These are phyloP conservation scores for Lepiota subincarnata DNA, from an alignment of 768 basidiomycete genomes.

Conservation along the genomic window DNA sequence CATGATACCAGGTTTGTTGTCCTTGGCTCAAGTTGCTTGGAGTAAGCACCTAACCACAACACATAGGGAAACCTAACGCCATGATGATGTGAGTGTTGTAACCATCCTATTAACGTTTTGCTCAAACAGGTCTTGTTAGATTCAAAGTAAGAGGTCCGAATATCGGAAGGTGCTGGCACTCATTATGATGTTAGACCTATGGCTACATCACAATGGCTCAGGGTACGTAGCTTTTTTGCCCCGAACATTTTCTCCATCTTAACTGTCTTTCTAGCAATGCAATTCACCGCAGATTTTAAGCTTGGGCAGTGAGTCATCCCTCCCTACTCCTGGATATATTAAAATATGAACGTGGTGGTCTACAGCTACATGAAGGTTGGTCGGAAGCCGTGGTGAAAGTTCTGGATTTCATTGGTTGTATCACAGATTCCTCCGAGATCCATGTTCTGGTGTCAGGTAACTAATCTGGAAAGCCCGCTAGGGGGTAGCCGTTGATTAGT, in stretches of 20 bases:
- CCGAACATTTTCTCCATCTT: not conserved
- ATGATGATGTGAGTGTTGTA: slow-evolving; percentile 58
- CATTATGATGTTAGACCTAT: slow-evolving; percentile 42
- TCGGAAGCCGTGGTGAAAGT: not conserved
- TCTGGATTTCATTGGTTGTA: not conserved
- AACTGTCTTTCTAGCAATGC: slow-evolving; percentile 44
- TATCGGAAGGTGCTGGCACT: slow-evolving; percentile 22
- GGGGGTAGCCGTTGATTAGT: not conserved
- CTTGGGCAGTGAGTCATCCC: slow-evolving; percentile 62
- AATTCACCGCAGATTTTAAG: slow-evolving; percentile 72
- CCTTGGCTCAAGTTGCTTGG: not conserved
- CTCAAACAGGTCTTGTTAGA: slow-evolving; percentile 20
- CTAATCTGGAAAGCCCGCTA: not conserved
- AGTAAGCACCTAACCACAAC: slow-evolving; percentile 1
- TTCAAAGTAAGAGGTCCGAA: slow-evolving; percentile 28
- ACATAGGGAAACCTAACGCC: slow-evolving; percentile 60
- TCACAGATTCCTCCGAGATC: slow-evolving; percentile 53
- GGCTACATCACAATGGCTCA: slow-evolving; percentile 64
- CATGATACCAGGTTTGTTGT: slow-evolving; percentile 34
- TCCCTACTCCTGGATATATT: not conserved
- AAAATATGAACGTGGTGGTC: not conserved
- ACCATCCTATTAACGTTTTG: not conserved
- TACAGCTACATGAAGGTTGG: slow-evolving; percentile 27
- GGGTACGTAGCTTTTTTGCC: slow-evolving; percentile 20
- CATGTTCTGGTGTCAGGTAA: slow-evolving; percentile 63